A percentile compares a stretch with the other conserved stretches of the same genome.
Conservation (phyloP, 2,329 filamentous ascomycete species). For the Alternaria hordeiaustralica region DNA sequence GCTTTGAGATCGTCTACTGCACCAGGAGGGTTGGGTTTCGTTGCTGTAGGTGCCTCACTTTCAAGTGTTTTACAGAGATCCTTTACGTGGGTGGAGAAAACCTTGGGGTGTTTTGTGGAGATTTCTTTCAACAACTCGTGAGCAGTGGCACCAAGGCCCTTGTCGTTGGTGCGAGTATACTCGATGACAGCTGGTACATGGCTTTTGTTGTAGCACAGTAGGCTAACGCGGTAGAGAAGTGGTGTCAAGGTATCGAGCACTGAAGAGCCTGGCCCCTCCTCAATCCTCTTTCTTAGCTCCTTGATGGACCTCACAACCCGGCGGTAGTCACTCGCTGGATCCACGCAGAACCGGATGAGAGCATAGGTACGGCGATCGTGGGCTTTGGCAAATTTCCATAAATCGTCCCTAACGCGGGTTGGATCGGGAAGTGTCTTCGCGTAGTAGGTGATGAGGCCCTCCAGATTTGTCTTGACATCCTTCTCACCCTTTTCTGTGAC, state of each 20-base stretch:
- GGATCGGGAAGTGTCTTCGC: slow-evolving; percentile 78
- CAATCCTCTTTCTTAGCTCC: slow-evolving; percentile 83
- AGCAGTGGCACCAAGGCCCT: slow-evolving; percentile 76
- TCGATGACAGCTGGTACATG: slow-evolving; percentile 91
- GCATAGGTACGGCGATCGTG: slow-evolving; percentile 92
- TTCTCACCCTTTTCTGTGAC: slow-evolving; percentile 74
- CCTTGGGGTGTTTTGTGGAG: slow-evolving; percentile 83
- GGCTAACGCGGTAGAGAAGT: slow-evolving; percentile 81
- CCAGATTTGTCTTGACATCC: slow-evolving; percentile 72
- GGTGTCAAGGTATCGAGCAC: slow-evolving; percentile 82
- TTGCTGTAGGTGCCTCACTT: slow-evolving; percentile 76
- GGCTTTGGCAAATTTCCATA: slow-evolving; percentile 88
- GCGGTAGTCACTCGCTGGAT: slow-evolving; percentile 86
- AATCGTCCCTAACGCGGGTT: slow-evolving; percentile 72
- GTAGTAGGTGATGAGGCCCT: slow-evolving; percentile 75
- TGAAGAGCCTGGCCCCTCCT: slow-evolving; percentile 66
- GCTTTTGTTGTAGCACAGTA: slow-evolving; percentile 91
- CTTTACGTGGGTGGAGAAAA: slow-evolving; percentile 91
- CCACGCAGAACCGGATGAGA: slow-evolving; percentile 84
- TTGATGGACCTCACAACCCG: slow-evolving; percentile 89
- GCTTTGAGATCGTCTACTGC: slow-evolving; percentile 94
- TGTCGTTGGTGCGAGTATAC: slow-evolving; percentile 82
- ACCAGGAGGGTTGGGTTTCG: slow-evolving; percentile 70
- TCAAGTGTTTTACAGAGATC: slow-evolving; percentile 88
- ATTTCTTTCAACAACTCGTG: slow-evolving; percentile 93